phyloP scores from a whole-genome alignment of 2,329 filamentous ascomycete species.

The Fusarium duplospermum region DNA sequence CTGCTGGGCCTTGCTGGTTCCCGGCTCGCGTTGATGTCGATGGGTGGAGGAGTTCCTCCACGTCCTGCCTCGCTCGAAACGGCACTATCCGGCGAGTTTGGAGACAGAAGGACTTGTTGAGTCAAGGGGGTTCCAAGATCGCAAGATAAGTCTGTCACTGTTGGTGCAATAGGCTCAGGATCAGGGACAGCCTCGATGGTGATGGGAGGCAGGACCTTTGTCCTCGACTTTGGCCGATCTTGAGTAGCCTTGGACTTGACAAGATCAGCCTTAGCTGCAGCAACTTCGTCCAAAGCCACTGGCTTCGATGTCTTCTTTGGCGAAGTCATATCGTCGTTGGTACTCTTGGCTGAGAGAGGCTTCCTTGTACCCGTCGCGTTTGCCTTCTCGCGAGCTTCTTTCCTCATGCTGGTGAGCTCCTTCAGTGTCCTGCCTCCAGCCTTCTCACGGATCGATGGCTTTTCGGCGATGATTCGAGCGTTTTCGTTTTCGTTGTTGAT shows the following conservation, averaged over 20 bases:
- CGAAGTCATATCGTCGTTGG: constrained; percentile 69
- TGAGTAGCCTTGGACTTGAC: constrained; percentile 42
- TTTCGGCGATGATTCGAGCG: constrained; percentile 37
- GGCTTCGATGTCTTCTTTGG: constrained; percentile 63
- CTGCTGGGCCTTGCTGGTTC: constrained; percentile 74
- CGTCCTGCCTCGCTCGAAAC: constrained; percentile 48
- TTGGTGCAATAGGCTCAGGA: constrained; percentile 31
- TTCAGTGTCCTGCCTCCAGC: constrained; percentile 58
- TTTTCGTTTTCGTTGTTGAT: constrained; percentile 46
- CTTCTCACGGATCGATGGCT: constrained; percentile 49
- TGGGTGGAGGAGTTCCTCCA: constrained; percentile 70
- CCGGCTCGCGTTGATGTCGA: constrained; percentile 65
- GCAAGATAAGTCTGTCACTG: constrained; percentile 18
- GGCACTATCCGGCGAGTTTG: constrained; percentile 62
- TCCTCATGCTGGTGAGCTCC: constrained; percentile 56
- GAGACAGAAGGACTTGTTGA: constrained; percentile 57
- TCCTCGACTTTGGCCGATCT: constrained; percentile 43
- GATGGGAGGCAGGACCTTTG: constrained; percentile 42
- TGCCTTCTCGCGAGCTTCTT: constrained; percentile 52
- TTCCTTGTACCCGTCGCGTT: constrained; percentile 54
- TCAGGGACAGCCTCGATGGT: constrained; percentile 34
- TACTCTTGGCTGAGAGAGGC: constrained; percentile 67
- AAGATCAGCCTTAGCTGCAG: constrained; percentile 54
- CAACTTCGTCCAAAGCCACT: constrained; percentile 50
- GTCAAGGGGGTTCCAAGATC: constrained; percentile 47